phyloP scores from a whole-genome alignment of 352 stramenopile genomes.

The Phytophthora tubulina region DNA sequence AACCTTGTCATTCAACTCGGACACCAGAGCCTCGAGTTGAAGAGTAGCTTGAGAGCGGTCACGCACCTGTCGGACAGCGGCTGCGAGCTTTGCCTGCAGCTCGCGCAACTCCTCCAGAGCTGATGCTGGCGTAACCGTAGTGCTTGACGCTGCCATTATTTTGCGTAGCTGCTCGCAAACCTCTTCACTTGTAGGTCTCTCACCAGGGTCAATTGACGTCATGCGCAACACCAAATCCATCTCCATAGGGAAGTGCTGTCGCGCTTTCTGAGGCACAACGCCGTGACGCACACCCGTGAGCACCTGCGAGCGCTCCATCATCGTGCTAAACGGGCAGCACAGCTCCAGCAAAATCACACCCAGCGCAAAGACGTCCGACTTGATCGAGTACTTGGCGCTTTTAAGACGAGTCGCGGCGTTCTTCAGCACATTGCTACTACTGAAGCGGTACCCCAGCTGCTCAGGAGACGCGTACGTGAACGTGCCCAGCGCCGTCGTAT shows the following conservation, averaged over 20 bases:
- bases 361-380: constrained; percentile 89
- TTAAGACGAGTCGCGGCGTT: constrained; percentile 64
- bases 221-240: constrained; percentile 82
- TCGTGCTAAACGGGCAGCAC: constrained; percentile 83
- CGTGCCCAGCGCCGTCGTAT: constrained; percentile 84
- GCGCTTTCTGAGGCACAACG: constrained; percentile 74
- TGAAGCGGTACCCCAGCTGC: constrained; percentile 77
- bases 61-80: constrained; percentile 65
- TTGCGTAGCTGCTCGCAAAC: constrained; percentile 65
- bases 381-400: constrained; percentile 81
- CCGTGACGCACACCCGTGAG: constrained; percentile 81
- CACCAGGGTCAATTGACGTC: constrained; percentile 75
- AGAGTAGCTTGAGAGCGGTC: constrained; percentile 69
- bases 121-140: constrained; percentile 47
- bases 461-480: constrained; percentile 91
- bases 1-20: constrained; percentile 79
- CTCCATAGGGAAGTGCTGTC: constrained; percentile 71
- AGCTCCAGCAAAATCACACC: constrained; percentile 88
- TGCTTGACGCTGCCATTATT: constrained; percentile 49
- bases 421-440: constrained; percentile 44
- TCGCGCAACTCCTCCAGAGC: constrained; percentile 75
- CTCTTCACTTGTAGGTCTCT: constrained; percentile 69
- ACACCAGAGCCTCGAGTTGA: constrained; percentile 68
- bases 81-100: constrained; percentile 60
- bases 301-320: constrained; percentile 90